Percentiles rank a stretch among this genome's conserved stretches.
Evolutionary conservation across 331 rosid genomes (phyloP).

Genomic region (Ulmus americana): DNA sequence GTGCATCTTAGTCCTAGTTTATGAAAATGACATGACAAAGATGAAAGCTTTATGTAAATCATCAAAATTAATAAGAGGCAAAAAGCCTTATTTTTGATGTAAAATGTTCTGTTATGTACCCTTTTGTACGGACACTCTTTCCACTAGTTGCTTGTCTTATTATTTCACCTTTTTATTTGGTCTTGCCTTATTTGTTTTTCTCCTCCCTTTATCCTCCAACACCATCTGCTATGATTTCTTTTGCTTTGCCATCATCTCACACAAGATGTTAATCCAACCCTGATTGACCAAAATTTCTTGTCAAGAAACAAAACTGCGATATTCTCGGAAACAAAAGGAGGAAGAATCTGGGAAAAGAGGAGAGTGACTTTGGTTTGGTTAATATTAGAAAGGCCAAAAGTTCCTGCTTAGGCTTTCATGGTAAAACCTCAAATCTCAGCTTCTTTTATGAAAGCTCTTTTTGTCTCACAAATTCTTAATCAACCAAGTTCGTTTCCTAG

Average conservation of each 20-base stretch:
- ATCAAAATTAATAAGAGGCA: neutral
- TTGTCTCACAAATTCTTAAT: constrained; percentile 2
- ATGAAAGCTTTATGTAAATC: neutral
- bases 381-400: constrained; percentile 13
- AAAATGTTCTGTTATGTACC: constrained; percentile 28
- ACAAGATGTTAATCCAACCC: constrained; percentile 28
- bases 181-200: constrained; percentile 11
- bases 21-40: neutral
- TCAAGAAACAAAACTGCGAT: constrained; percentile 21
- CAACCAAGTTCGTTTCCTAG: neutral
- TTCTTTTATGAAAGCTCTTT: constrained; percentile 5
- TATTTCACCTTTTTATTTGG: neutral
- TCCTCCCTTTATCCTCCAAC: constrained; percentile 11
- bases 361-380: constrained; percentile 1
- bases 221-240: constrained; percentile 7
- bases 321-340: constrained; percentile 3
- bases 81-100: constrained; percentile 1
- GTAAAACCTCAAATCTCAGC: neutral
- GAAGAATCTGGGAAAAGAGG: constrained; percentile 26
- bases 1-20: neutral
- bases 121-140: constrained; percentile 24
- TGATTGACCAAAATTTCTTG: constrained; percentile 30
- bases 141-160: constrained; percentile 24
- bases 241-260: constrained; percentile 17
- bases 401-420: constrained; percentile 3